These are phyloP conservation scores for Ettlia oleoabundans DNA, from an alignment of 139 green algal species.

Conservation along the genomic window DNA sequence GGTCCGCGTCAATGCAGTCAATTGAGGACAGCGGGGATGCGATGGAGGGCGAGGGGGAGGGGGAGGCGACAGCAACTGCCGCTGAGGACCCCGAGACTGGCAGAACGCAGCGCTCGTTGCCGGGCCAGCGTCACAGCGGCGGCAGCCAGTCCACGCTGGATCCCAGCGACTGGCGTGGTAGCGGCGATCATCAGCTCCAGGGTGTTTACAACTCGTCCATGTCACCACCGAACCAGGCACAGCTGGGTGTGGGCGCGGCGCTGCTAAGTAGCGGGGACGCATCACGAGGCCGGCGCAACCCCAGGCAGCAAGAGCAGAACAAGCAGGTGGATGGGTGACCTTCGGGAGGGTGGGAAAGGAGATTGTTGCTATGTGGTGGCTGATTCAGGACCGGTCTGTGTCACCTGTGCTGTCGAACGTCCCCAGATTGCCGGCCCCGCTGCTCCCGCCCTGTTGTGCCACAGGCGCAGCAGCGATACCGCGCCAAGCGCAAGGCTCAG, in stretches of 20 bases:
- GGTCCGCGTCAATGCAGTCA: too few species aligned
- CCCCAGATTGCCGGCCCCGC: neutral
- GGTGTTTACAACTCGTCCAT: neutral
- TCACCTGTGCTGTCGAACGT: too few species aligned
- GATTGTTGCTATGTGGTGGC: too few species aligned
- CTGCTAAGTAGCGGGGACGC: neutral
- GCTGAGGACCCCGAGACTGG: neutral
- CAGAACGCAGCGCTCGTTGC: neutral
- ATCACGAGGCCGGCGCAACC: slow-evolving; percentile 26
- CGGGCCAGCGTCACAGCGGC: slow-evolving; percentile 4
- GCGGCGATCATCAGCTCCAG: neutral
- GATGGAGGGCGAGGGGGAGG: neutral
- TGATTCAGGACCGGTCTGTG: too few species aligned
- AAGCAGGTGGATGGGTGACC: too few species aligned
- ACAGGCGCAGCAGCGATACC: slow-evolving; percentile 49
- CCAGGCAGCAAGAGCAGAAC: slow-evolving; percentile 49
- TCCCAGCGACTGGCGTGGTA: neutral
- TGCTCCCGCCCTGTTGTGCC: neutral
- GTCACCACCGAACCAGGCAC: neutral
- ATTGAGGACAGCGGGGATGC: too few species aligned
- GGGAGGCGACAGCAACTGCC: too few species aligned
- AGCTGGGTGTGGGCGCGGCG: neutral
- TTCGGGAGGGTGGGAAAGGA: too few species aligned
- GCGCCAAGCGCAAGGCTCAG: slow-evolving; percentile 44
- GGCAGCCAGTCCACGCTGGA: slow-evolving; percentile 9